These are phyloP conservation scores for Pterocarpus macrocarpus DNA, from an alignment of 306 rosid genomes.

Conservation along the genomic window DNA sequence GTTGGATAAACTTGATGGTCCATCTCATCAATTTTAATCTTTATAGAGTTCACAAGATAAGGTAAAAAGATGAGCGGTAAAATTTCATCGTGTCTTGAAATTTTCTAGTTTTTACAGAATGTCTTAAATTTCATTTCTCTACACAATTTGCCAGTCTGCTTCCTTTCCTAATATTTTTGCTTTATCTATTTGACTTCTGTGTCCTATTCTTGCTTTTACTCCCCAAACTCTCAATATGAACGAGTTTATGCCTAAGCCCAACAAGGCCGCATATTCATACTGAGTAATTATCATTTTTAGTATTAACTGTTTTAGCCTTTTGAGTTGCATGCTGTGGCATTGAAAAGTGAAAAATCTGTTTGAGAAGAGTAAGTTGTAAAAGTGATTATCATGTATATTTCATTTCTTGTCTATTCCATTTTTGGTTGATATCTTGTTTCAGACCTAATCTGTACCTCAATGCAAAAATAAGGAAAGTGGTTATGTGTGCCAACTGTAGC, in stretches of 20 bases:
- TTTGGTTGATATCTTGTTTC: neutral
- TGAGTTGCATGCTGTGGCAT: slow-evolving; percentile 5
- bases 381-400: slow-evolving; percentile 4
- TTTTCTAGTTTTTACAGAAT: neutral
- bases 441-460: neutral
- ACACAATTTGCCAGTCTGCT: neutral
- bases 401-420: slow-evolving; percentile 9
- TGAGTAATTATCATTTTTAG: neutral
- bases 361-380: slow-evolving; percentile 17
- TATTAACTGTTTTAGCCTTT: slow-evolving; percentile 16
- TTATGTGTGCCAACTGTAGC: too few species aligned
- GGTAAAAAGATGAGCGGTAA: neutral
- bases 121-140: slow-evolving; percentile 3
- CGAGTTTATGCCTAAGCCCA: neutral
- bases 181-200: neutral
- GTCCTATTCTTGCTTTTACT: slow-evolving; percentile 26
- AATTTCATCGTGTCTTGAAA: neutral
- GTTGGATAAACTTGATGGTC: slow-evolving; percentile 21
- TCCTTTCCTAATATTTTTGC: neutral
- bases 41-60: neutral
- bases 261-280: neutral
- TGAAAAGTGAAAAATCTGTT: slow-evolving; percentile 17
- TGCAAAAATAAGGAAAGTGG: too few species aligned
- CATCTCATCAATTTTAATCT: slow-evolving; percentile 3
- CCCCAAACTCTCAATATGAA: neutral